phyloP scores from a whole-genome alignment of 2,329 filamentous ascomycete genomes.

The Trichophyton mentagrophytes region DNA sequence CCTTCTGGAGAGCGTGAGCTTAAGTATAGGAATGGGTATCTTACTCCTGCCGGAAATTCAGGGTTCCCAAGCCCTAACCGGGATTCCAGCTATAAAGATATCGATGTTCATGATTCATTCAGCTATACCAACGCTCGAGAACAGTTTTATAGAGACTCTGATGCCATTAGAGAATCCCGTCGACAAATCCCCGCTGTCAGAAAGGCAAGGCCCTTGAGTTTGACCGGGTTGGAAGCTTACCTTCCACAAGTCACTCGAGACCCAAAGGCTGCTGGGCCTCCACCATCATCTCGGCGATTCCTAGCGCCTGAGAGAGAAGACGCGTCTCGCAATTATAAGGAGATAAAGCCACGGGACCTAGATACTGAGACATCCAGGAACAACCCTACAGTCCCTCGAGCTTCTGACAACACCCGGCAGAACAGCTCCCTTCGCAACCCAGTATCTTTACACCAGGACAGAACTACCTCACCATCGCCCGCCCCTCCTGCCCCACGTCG shows the following conservation, averaged over 20 bases:
- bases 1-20: background rate
- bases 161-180: conserved; percentile 19
- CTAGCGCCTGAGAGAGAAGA: background rate
- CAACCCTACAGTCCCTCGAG: conserved; percentile 16
- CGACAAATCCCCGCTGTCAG: conserved; percentile 12
- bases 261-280: background rate
- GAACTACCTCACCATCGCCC: conserved; percentile 17
- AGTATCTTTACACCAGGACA: conserved; percentile 37
- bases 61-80: conserved; percentile 9
- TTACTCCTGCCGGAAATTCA: conserved; percentile 15
- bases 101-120: conserved; percentile 32
- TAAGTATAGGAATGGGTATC: conserved; percentile 18
- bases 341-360: background rate
- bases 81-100: conserved; percentile 21
- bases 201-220: conserved; percentile 27
- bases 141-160: conserved; percentile 36
- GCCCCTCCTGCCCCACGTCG: conserved; percentile 29
- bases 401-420: conserved; percentile 26
- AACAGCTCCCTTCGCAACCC: conserved; percentile 32
- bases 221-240: conserved; percentile 27
- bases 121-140: conserved; percentile 37
- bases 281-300: background rate
- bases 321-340: background rate
- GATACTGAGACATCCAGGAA: background rate
- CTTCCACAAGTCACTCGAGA: conserved; percentile 15